A percentile compares a stretch with the other conserved stretches of the same genome.
phyloP scores from a whole-genome alignment of 768 basidiomycete genomes.

The Glaciozyma antarctica region DNA sequence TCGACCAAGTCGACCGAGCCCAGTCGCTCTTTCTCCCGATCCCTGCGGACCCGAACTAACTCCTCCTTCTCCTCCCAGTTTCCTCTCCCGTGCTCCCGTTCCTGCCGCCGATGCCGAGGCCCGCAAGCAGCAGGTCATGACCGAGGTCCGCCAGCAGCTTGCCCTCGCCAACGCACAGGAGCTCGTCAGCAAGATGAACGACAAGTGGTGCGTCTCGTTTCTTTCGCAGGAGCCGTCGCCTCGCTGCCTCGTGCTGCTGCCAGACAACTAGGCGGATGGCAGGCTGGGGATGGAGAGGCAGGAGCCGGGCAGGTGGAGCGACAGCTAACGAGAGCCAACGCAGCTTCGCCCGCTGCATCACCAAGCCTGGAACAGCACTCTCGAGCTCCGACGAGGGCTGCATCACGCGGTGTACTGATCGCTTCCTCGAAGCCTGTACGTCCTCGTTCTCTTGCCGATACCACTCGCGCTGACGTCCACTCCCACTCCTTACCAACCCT shows the following conservation, averaged over 20 bases:
- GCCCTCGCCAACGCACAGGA: slow-evolving; percentile 32
- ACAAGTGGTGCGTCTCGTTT: slow-evolving; percentile 24
- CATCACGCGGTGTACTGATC: background rate
- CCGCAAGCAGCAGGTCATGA: slow-evolving; percentile 26
- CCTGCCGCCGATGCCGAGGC: background rate
- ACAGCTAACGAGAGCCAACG: background rate
- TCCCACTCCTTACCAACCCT: no score
- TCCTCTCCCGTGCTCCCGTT: background rate
- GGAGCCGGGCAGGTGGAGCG: background rate
- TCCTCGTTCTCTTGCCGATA: background rate
- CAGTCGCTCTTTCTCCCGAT: background rate
- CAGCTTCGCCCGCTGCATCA: background rate
- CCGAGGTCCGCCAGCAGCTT: slow-evolving; percentile 27
- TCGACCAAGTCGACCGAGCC: no score
- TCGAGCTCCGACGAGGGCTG: slow-evolving; percentile 4
- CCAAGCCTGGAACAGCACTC: slow-evolving; percentile 14
- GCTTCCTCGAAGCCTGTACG: slow-evolving; percentile 2
- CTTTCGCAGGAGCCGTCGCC: background rate
- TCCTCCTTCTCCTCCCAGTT: background rate
- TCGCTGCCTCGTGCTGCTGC: background rate
- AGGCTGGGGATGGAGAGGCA: background rate
- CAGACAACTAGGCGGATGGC: background rate
- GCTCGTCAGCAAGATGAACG: slow-evolving; percentile 31
- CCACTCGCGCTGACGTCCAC: no score
- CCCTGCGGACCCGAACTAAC: background rate